Base-by-base conservation (phyloP, 176 grass and related monocot species). In the Ensete glaucum region DNA sequence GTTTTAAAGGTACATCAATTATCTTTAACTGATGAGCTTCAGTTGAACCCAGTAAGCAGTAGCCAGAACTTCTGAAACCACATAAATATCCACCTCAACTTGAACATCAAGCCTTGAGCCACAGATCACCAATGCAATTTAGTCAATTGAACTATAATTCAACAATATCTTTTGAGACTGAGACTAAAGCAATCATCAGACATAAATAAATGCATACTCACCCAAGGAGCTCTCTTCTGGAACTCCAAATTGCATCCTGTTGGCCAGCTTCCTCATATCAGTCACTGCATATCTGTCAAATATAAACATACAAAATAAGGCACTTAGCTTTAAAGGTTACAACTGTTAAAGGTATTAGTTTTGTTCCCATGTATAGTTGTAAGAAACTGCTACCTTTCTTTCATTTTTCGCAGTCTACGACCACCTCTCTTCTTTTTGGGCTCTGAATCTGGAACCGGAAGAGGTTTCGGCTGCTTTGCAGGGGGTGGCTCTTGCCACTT, bases 401-500 rank as follows among this genome's bases (percentile, higher is more conserved):
- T 97, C 85, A 85, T 90, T 85, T 97, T 97, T 15, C 87, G 74
- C 76, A 92, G 64, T 7, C 90, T 79, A 21, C 83, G 85, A 12
- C 90, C 90, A 1, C 90, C 90, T 76, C 93, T 79, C 56, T 92
- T 96, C 77, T 90, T 90, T 81, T 97, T 90, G 34, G 93, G 90
- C 21, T 88, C 84, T 0, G 90, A 93, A 62, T 97, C 87, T 10
- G 93, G 93, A 77, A 97, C 87, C 34, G 93, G 87, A 74, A 97
- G 87, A 73, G 87, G 93, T 63, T 92, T 96, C 53, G 90, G 89
- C 48, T 92, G 85, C 79, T 90, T 96, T 74, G 93, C 93, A 48
- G 93, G 93, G 10, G 93, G 89, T 2, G 83, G 89, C 75, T 96
- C 87, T 82, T 92, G 87, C 93, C 93, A 97, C 68, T 97, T 92